A percentile compares a stretch with the other conserved stretches of the same genome.
Conservation (phyloP, 805 yeast genomes). For the Wickerhamiella vanderwaltii region DNA sequence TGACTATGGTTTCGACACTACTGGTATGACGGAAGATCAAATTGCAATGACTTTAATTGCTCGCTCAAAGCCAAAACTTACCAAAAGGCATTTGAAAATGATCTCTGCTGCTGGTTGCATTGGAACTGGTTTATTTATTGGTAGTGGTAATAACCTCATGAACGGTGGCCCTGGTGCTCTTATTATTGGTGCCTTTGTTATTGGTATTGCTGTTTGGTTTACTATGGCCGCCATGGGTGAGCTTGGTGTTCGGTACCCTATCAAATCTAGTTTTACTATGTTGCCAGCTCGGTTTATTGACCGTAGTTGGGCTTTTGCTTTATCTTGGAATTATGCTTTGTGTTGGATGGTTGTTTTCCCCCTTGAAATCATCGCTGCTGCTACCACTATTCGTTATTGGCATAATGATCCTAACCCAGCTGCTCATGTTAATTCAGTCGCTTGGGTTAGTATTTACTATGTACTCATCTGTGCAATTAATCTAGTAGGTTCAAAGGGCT, state of each 20-base stretch:
- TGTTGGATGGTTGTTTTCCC: slow-evolving; percentile 47
- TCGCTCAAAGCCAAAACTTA: slow-evolving; percentile 32
- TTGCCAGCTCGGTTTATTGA: slow-evolving; percentile 54
- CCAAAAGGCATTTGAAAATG: slow-evolving; percentile 47
- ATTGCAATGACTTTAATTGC: slow-evolving; percentile 22
- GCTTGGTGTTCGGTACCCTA: slow-evolving; percentile 54
- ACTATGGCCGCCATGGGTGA: slow-evolving; percentile 62
- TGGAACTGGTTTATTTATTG: slow-evolving; percentile 70
- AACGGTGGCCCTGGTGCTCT: slow-evolving; percentile 51
- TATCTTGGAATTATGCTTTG: slow-evolving; percentile 52
- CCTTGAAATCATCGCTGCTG: slow-evolving; percentile 52
- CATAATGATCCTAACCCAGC: slow-evolving; percentile 32
- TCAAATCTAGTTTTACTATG: slow-evolving; percentile 54
- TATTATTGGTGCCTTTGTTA: slow-evolving; percentile 50
- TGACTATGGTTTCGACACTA: slow-evolving; percentile 15
- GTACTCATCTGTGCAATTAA: slow-evolving; percentile 37
- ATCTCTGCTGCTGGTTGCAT: slow-evolving; percentile 75
- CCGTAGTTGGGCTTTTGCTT: slow-evolving; percentile 54
- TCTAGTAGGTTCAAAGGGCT: slow-evolving; percentile 44
- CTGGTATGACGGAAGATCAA: slow-evolving; percentile 19
- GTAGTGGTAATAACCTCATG: slow-evolving; percentile 60
- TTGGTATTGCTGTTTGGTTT: slow-evolving; percentile 60
- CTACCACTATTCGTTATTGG: slow-evolving; percentile 45
- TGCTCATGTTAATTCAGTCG: slow-evolving; percentile 35
- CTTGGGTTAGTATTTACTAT: slow-evolving; percentile 44